Evolutionary conservation across 169 alveolate species (phyloP).

Genomic region (Ichthyophthirius multifiliis): DNA sequence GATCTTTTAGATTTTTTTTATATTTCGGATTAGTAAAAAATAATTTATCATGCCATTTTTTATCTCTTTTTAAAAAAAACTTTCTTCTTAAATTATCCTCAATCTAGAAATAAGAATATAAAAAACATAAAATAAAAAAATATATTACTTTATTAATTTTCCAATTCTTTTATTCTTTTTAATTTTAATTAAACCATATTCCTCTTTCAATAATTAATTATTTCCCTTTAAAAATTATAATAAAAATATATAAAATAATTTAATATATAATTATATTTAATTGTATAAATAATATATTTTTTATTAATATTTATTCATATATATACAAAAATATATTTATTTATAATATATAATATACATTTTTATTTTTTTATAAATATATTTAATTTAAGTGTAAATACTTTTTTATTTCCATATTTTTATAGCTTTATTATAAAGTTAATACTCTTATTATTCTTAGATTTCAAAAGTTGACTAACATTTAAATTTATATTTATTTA

Average conservation of each 20-base stretch:
- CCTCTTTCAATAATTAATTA: constrained; percentile 7
- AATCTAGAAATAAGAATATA: too few relatives aligned
- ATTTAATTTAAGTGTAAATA: too few relatives aligned
- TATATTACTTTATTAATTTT: constrained; percentile 5
- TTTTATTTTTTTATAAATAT: too few relatives aligned
- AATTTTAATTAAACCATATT: background rate
- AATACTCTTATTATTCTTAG: background rate
- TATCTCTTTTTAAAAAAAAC: background rate
- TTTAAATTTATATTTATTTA: too few relatives aligned
- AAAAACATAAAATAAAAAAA: too few relatives aligned
- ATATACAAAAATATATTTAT: too few relatives aligned
- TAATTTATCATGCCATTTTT: constrained; percentile 3
- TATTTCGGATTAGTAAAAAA: constrained; percentile 3
- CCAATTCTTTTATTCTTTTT: background rate
- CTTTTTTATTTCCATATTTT: too few relatives aligned
- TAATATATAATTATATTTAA: background rate
- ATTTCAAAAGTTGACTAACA: background rate
- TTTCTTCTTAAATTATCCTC: constrained; percentile 3
- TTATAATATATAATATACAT: too few relatives aligned
- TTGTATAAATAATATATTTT: too few relatives aligned
- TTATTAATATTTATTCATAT: too few relatives aligned
- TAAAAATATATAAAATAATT: background rate
- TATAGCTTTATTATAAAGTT: background rate
- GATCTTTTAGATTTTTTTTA: background rate
- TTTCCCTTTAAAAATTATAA: background rate